Percentiles rank a stretch among this genome's conserved stretches.
Conservation (phyloP, 1,139 yeast species). For the Geotrichum reessii region DNA sequence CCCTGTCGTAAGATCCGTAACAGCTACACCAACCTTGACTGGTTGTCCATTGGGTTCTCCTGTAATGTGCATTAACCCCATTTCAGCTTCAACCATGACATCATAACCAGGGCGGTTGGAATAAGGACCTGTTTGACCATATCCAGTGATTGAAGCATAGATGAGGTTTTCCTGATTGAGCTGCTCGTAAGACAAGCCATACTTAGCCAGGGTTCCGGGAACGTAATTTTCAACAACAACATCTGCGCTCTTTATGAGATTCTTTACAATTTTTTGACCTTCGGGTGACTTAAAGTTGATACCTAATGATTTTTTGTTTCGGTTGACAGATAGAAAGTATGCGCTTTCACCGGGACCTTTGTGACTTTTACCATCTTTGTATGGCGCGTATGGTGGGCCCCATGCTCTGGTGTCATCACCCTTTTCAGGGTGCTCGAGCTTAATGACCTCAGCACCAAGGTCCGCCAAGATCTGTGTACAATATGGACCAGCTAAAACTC, state of each 20-base stretch:
- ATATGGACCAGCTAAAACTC: slow-evolving; percentile 44
- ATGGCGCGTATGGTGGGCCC: slow-evolving; percentile 41
- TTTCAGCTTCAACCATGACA: slow-evolving; percentile 45
- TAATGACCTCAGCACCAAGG: slow-evolving; percentile 41
- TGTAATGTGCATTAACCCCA: slow-evolving; percentile 44
- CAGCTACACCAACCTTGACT: slow-evolving; percentile 43
- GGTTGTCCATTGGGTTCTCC: slow-evolving; percentile 41
- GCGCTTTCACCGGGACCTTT: slow-evolving; percentile 36
- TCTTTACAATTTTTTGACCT: slow-evolving; percentile 35
- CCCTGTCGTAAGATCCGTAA: slow-evolving; percentile 42
- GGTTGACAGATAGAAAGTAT: slow-evolving; percentile 38
- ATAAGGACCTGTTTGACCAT: slow-evolving; percentile 39
- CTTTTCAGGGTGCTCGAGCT: slow-evolving; percentile 41
- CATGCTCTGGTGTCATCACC: slow-evolving; percentile 44
- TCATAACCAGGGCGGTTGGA: slow-evolving; percentile 40
- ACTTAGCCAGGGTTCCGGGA: slow-evolving; percentile 39
- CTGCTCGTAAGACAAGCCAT: slow-evolving; percentile 36
- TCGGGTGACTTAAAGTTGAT: slow-evolving; percentile 35
- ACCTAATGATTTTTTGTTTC: slow-evolving; percentile 40
- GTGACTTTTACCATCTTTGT: slow-evolving; percentile 15
- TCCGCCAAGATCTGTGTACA: slow-evolving; percentile 41
- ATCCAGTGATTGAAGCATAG: slow-evolving; percentile 41
- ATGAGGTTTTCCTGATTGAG: slow-evolving; percentile 34
- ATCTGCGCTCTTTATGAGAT: slow-evolving; percentile 35
- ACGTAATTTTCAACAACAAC: slow-evolving; percentile 41